Conservation (phyloP, 2,329 filamentous ascomycete genomes). For the Colletotrichum karsti region DNA sequence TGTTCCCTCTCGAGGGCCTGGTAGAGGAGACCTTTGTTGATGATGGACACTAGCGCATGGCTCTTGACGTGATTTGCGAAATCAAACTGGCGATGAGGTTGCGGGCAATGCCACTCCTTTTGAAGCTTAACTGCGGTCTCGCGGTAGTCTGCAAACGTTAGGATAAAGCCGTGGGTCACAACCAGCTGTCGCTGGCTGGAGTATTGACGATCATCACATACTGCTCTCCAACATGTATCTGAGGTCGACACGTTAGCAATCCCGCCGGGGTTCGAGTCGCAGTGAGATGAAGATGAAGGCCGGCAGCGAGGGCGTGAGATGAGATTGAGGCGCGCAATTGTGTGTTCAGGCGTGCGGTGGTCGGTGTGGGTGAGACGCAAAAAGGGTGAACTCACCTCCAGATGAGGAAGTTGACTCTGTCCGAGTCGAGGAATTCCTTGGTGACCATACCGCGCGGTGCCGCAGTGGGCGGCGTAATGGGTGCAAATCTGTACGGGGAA, state of each 20-base stretch:
- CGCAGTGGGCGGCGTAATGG: slow-evolving; percentile 28
- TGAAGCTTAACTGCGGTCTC: slow-evolving; percentile 74
- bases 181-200: slow-evolving; percentile 25
- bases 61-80: slow-evolving; percentile 73
- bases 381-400: slow-evolving; percentile 67
- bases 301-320: not conserved
- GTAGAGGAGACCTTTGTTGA: slow-evolving; percentile 72
- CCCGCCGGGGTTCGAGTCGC: slow-evolving; percentile 3
- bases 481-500: not conserved
- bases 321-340: slow-evolving; percentile 19
- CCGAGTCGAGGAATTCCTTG: slow-evolving; percentile 72
- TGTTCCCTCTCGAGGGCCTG: slow-evolving; percentile 66
- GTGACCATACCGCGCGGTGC: slow-evolving; percentile 45
- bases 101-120: slow-evolving; percentile 72
- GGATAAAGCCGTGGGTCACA: slow-evolving; percentile 17
- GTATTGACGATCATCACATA: slow-evolving; percentile 50
- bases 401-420: slow-evolving; percentile 75
- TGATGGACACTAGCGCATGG: slow-evolving; percentile 68
- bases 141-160: slow-evolving; percentile 63
- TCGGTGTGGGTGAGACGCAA: slow-evolving; percentile 30
- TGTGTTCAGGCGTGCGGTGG: slow-evolving; percentile 1
- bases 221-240: slow-evolving; percentile 71
- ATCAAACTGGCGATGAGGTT: slow-evolving; percentile 69
- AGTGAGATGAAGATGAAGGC: not conserved
- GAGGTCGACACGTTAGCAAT: slow-evolving; percentile 29